These are phyloP conservation scores for Candida neerlandica DNA, from an alignment of 1,139 yeast species.

Conservation along the genomic window DNA sequence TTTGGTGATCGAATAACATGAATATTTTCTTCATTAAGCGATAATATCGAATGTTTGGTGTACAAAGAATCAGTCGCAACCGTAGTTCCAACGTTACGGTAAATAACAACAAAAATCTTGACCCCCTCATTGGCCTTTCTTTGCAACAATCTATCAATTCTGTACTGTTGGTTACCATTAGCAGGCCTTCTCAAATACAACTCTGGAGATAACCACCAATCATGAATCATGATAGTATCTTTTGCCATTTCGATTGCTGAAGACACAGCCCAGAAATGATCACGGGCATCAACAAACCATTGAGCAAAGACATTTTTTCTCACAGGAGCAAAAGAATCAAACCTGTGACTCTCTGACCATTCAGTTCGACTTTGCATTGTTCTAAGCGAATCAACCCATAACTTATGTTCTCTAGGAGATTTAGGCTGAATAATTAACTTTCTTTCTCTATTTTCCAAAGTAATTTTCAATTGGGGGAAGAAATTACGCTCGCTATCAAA, in stretches of 20 bases:
- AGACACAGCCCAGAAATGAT: constrained; percentile 95
- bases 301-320: constrained; percentile 85
- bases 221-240: constrained; percentile 93
- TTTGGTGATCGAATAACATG: constrained; percentile 94
- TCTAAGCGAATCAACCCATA: constrained; percentile 77
- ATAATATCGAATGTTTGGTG: constrained; percentile 90
- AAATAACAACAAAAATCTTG: constrained; percentile 85
- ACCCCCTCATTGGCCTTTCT: constrained; percentile 95
- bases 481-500: constrained; percentile 29
- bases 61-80: constrained; percentile 93
- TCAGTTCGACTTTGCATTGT: constrained; percentile 67
- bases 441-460: constrained; percentile 79
- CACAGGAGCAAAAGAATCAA: constrained; percentile 91
- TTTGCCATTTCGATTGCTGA: constrained; percentile 92
- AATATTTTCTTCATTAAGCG: constrained; percentile 77
- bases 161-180: constrained; percentile 91
- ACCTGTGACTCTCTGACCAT: constrained; percentile 78
- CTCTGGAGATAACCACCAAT: constrained; percentile 99
- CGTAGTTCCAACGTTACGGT: constrained; percentile 91
- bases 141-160: constrained; percentile 85
- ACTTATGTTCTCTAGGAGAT: constrained; percentile 67
- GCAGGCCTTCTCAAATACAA: constrained; percentile 91
- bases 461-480: constrained; percentile 55
- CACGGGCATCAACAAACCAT: constrained; percentile 97
- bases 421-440: constrained; percentile 72